Evolutionary conservation across 257 asterid species (phyloP).

Genomic region (Nicotiana paniculata): DNA sequence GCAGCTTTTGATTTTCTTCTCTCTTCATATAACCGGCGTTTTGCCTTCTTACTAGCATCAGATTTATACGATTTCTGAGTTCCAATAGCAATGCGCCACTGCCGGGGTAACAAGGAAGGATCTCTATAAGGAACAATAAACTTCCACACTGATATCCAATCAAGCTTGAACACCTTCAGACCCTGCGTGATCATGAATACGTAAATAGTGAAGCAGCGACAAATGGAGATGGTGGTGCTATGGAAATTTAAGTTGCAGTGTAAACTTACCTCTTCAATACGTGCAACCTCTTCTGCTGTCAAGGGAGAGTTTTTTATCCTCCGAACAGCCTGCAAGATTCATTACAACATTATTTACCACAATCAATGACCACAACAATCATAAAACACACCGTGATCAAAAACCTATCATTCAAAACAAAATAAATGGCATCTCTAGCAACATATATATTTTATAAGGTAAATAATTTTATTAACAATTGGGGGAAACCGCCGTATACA

Average conservation of each 20-base stretch:
- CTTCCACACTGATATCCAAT: constrained; percentile 91
- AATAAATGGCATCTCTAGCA: background rate
- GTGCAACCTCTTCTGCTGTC: constrained; percentile 73
- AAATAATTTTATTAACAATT: too few relatives aligned
- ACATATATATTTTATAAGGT: background rate
- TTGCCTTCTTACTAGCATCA: constrained; percentile 64
- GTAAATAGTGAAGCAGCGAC: constrained; percentile 8
- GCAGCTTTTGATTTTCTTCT: constrained; percentile 56
- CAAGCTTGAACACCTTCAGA: constrained; percentile 75
- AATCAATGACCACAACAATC: background rate
- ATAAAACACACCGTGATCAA: background rate
- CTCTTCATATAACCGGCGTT: constrained; percentile 55
- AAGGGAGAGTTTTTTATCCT: constrained; percentile 84
- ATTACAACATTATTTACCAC: background rate
- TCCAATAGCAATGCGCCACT: constrained; percentile 91
- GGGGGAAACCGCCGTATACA: too few relatives aligned
- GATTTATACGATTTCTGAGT: constrained; percentile 88
- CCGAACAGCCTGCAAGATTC: constrained; percentile 67
- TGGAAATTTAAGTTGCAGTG: constrained; percentile 7
- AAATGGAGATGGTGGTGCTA: background rate
- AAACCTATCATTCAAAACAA: too few relatives aligned
- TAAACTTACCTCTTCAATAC: constrained; percentile 59
- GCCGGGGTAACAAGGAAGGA: constrained; percentile 92
- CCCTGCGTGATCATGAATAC: constrained; percentile 51
- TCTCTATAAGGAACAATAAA: constrained; percentile 85